Evolutionary conservation across 257 asterid genomes (phyloP).

Genomic region (Salvia rosmarinus): DNA sequence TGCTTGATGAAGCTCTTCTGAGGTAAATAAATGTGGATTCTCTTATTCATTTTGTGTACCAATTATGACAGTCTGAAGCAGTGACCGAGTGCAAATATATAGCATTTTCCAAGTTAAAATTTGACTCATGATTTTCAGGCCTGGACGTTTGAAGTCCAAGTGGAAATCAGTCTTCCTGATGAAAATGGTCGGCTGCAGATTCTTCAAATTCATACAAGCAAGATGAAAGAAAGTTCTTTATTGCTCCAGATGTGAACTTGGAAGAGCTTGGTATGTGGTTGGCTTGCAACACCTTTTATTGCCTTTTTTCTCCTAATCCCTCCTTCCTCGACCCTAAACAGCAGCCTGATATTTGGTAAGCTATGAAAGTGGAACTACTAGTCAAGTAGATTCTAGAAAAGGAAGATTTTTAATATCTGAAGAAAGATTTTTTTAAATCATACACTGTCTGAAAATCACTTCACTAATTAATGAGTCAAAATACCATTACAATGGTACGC

Average conservation of each 20-base stretch:
- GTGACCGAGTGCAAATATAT: background rate
- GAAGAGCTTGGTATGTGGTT: constrained; percentile 81
- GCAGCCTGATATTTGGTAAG: constrained; percentile 10
- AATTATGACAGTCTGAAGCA: constrained; percentile 9
- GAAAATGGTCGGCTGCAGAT: constrained; percentile 98
- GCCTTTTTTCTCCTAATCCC: constrained; percentile 16
- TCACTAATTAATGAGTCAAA: constrained; percentile 20
- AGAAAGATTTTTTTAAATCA: background rate
- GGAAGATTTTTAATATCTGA: background rate
- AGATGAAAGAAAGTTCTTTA: constrained; percentile 96
- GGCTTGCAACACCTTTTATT: constrained; percentile 14
- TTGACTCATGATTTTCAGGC: constrained; percentile 55
- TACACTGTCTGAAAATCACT: constrained; percentile 22
- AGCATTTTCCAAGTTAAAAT: constrained; percentile 20
- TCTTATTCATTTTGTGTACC: constrained; percentile 19
- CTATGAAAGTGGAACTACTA: background rate
- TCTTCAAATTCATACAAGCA: constrained; percentile 95
- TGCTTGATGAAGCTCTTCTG: constrained; percentile 97
- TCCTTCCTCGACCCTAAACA: background rate
- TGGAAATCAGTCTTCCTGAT: constrained; percentile 99
- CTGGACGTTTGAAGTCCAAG: constrained; percentile 98
- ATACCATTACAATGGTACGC: background rate
- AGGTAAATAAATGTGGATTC: constrained; percentile 55
- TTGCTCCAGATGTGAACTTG: constrained; percentile 89
- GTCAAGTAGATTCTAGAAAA: too few relatives aligned